Base-by-base conservation (phyloP, 768 basidiomycete genomes). In the Suillus alpinus region DNA sequence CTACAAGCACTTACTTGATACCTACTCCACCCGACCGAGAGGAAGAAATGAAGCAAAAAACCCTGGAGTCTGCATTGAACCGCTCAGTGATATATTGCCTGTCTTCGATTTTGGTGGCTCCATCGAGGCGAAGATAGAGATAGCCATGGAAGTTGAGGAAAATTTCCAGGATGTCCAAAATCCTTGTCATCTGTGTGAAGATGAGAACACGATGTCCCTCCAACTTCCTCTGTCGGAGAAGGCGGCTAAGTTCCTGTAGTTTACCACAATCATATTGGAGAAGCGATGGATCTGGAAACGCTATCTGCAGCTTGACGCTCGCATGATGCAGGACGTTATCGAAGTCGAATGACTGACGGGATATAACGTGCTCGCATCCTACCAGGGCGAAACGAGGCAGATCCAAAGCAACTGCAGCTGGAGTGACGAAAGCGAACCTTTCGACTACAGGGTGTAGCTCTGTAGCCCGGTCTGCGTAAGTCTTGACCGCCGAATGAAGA, bases 221-320 rank as follows among this genome's bases (percentile, higher is more conserved):
- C 0, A 86, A 84, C 69, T 95, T 94, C 73, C 86, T 91, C 72
- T 91, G 85, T 49, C 92, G 85, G 10, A 98, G 79, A 31, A 98
- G 78, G 29, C 76, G 77, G n/a, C 86, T 83, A 8, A 98, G 83
- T 59, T 87, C 83, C 68, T 97, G 95, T 13, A 98, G 82, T 69
- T 98, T 98, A 49, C 95, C 95, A 68, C 95, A 97, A 72, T 98
- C 95, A 71, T 94, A 97, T 70, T 97, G 95, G 7, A 97, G 80
- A 36, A 96, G 80, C 4, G 88, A 92, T 0, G 89, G 85, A 66
- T 95, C 92, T 0, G 95, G 95, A 72, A 98, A 97, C 1, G 94
- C 95, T 58, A 98, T 93, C 66, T 94, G 92, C 34, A 94, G 80
- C 70, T 92, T 94, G 65, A 94, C 92, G 44, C 82, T 85, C 1